These are phyloP conservation scores for Hippophae gyantsensis DNA, from an alignment of 306 rosid species.

Conservation along the genomic window DNA sequence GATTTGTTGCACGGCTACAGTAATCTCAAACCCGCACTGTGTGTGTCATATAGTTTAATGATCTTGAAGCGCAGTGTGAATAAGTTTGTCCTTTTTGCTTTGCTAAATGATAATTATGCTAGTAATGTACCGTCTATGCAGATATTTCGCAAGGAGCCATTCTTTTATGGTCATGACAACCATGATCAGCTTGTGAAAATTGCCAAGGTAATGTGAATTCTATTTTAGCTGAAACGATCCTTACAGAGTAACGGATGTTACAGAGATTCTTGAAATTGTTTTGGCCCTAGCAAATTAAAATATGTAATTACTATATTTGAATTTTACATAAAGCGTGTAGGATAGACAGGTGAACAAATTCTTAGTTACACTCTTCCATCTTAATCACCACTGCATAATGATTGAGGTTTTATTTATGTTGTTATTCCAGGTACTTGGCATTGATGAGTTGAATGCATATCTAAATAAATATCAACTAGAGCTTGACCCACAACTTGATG, in stretches of 20 bases:
- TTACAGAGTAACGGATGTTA: too few relatives aligned
- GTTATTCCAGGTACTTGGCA: constrained; percentile 37
- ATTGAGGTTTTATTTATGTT: background rate
- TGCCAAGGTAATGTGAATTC: constrained; percentile 25
- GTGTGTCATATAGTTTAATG: too few relatives aligned
- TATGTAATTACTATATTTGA: too few relatives aligned
- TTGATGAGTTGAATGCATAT: constrained; percentile 36
- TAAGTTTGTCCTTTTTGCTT: too few relatives aligned
- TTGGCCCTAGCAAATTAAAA: too few relatives aligned
- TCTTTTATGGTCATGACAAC: constrained; percentile 28
- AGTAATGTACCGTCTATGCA: background rate
- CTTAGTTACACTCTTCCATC: too few relatives aligned
- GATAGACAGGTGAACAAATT: too few relatives aligned
- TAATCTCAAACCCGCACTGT: too few relatives aligned
- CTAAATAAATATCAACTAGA: constrained; percentile 35
- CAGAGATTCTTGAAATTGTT: too few relatives aligned
- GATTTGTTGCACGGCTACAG: too few relatives aligned
- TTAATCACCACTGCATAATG: background rate
- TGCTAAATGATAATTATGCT: too few relatives aligned
- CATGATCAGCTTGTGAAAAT: constrained; percentile 41
- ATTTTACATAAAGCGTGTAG: background rate
- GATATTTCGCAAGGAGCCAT: constrained; percentile 40
- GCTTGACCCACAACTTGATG: constrained; percentile 44
- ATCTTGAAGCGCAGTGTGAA: too few relatives aligned
- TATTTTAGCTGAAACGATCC: background rate